Evolutionary conservation across 345 rosid species (phyloP), one percentile per base, ranked within the genome.

Genomic region (Melastoma malabathricum): DNA sequence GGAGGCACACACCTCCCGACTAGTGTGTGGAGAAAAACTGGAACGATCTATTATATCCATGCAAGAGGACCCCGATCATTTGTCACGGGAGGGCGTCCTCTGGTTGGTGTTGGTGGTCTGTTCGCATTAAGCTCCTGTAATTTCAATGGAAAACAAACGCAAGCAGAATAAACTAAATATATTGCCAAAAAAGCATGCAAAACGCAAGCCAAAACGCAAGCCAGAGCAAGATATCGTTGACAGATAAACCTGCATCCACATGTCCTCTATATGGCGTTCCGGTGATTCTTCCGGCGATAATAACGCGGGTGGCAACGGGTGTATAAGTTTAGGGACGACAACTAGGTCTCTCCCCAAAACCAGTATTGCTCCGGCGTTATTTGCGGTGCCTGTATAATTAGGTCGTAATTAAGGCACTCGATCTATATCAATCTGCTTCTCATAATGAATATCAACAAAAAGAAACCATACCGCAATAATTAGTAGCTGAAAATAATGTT

Each of bases 301-400:
- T 44, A 81, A 65, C n/a, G 94, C 86, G 12, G 98, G 98, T 43
- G 99, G 99, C 18, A 92, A 50, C 50, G 99, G 99, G 78, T 92
- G 99, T 48, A 92, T 87, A 29, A 88, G 82, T 68, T 92, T 88
- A 5, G 95, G 97, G 64, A 88, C 97, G 72, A 92, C 95, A 19
- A 92, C 97, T 2, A 92, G 95, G 63, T 92, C 97, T 78, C 99
- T 82, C 45, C 99, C 99, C 74, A 92, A 67, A 54, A 92, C 99
- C 62, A 92, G 79, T 67, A 92, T 87, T 41, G 98, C 97, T 48
- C 98, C 97, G 0, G 97, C 98, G 53, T 92, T 92, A 63, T 88
- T 92, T 44, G 98, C 98, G n/a, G 97, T 92, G 47, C 98, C 97
- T 92, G 68, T 46, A n/a, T n/a, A 57, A 62, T 55, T 17, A 55